These are phyloP conservation scores for Phoma herbarum DNA, from an alignment of 2,329 filamentous ascomycete species.

Conservation along the genomic window DNA sequence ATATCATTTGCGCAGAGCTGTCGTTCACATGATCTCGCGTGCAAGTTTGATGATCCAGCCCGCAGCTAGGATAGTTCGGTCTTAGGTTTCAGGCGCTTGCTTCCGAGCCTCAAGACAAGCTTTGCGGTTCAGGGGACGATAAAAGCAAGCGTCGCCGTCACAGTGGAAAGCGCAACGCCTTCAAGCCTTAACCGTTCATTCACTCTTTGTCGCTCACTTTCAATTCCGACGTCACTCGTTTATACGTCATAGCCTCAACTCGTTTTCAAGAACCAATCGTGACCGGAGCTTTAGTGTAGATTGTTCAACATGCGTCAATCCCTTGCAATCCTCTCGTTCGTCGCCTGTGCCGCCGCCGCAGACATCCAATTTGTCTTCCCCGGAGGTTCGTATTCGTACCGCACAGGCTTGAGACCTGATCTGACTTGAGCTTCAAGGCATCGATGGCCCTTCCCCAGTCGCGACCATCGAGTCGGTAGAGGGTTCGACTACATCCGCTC, in stretches of 20 bases:
- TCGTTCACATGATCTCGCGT: conserved; percentile 3
- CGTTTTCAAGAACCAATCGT: neutral
- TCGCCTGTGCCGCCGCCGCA: conserved; percentile 30
- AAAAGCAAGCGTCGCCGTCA: conserved; percentile 22
- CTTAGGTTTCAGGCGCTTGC: conserved; percentile 20
- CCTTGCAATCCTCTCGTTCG: conserved; percentile 28
- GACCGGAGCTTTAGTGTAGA: conserved; percentile 10
- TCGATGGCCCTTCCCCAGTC: conserved; percentile 32
- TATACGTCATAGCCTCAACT: conserved; percentile 7
- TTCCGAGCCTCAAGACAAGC: conserved; percentile 15
- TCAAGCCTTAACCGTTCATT: conserved; percentile 18
- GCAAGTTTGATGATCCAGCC: conserved; percentile 1
- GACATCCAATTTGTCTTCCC: conserved; percentile 35
- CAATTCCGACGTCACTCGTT: conserved; percentile 20
- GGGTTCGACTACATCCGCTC: conserved; percentile 35
- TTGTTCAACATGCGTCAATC: conserved; percentile 35
- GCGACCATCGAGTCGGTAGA: conserved; percentile 34
- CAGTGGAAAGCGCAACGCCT: conserved; percentile 17
- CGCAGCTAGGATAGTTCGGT: conserved; percentile 11
- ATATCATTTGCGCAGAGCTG: conserved; percentile 12
- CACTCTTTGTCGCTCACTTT: conserved; percentile 1
- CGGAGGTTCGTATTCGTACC: conserved; percentile 27
- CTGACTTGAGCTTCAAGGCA: conserved; percentile 18
- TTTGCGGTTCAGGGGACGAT: conserved; percentile 23
- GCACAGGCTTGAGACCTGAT: neutral